Percentiles rank a stretch among this genome's conserved stretches.
Conservation (phyloP, 345 rosid species). For the Cochlearia excelsa region DNA sequence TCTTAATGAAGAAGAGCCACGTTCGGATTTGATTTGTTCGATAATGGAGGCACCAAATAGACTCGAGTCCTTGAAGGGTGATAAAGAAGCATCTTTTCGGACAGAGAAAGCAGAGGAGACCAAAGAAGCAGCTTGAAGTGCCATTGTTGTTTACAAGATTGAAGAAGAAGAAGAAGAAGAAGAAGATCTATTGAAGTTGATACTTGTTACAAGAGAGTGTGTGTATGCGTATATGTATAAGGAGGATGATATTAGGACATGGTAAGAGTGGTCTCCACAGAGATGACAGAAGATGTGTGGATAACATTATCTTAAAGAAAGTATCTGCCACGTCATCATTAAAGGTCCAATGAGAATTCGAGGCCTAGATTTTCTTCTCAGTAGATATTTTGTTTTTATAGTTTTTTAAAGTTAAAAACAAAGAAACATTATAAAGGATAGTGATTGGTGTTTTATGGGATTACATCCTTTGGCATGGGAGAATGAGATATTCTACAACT, state of each 20-base stretch:
- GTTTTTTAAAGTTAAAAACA: neutral
- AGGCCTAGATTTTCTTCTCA: conserved; percentile 51
- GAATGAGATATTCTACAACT: conserved; percentile 4
- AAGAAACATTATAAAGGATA: conserved; percentile 11
- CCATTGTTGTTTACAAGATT: conserved; percentile 42
- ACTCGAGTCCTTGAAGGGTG: conserved; percentile 70
- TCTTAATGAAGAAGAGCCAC: conserved; percentile 51
- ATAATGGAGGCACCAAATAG: conserved; percentile 74
- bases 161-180: neutral
- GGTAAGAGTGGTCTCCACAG: conserved; percentile 27
- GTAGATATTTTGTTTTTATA: conserved; percentile 31
- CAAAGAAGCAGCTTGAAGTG: conserved; percentile 72
- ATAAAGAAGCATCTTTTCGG: conserved; percentile 58
- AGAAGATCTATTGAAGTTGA: neutral
- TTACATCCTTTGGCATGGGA: conserved; percentile 14
- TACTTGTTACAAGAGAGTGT: conserved; percentile 11
- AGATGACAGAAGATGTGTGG: conserved; percentile 38
- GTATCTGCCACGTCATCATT: conserved; percentile 51
- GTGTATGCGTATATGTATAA: conserved; percentile 21
- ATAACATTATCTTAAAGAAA: conserved; percentile 57
- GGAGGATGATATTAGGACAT: conserved; percentile 30
- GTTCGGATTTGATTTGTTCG: conserved; percentile 57
- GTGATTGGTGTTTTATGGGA: conserved; percentile 31
- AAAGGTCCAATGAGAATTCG: conserved; percentile 53
- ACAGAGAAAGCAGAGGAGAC: conserved; percentile 59